Base-by-base conservation (phyloP, 1,284 basidiomycete species). In the Irpex sp. region DNA sequence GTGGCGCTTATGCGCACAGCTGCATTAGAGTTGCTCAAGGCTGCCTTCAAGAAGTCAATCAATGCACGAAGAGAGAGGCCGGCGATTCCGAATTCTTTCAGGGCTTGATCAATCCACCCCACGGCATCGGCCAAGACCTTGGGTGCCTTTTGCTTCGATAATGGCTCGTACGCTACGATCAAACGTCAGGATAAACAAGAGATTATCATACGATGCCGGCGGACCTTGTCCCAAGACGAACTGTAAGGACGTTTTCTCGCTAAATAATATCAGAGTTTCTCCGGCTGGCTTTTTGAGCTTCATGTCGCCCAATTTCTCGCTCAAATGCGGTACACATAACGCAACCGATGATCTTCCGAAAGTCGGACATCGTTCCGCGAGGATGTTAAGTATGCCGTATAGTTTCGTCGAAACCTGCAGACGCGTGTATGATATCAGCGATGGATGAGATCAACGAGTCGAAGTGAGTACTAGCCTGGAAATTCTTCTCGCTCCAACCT, bases 261-360 rank as follows among this genome's bases (percentile, higher is more conserved):
- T 90, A 71, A 95, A 97, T 0, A 85, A 72, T 1, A 86, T 72
- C 15, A 99, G 79, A 0, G 93, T 85, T 59, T 99, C 97, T 38
- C 94, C 93, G n/a, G 97, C 94, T 0, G 96, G 91, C 73, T 96
- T 98, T 82, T 98, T 99, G 67, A 99, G 79, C 77, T 99, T 99
- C 79, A 93, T 81, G 72, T 99, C 97, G 34, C 97, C 97, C 56
- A 99, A 81, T 78, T 99, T 99, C 76, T 99, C 97, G 51, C 88
- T 89, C 51, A 98, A 78, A 72, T 95, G 93, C n/a, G 88, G 85
- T 5, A 96, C 85, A 57, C 86, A 88, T 19, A 99, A 79, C 1
- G 95, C 95, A 1, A 89, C 86, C 58, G 93, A 94, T 1, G 95
- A 89, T 68, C 92, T 86, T 38, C 92, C 91, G 74, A 99, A 99